These are phyloP conservation scores for Colletotrichum lupini DNA, from an alignment of 2,329 filamentous ascomycete species.

Conservation along the genomic window DNA sequence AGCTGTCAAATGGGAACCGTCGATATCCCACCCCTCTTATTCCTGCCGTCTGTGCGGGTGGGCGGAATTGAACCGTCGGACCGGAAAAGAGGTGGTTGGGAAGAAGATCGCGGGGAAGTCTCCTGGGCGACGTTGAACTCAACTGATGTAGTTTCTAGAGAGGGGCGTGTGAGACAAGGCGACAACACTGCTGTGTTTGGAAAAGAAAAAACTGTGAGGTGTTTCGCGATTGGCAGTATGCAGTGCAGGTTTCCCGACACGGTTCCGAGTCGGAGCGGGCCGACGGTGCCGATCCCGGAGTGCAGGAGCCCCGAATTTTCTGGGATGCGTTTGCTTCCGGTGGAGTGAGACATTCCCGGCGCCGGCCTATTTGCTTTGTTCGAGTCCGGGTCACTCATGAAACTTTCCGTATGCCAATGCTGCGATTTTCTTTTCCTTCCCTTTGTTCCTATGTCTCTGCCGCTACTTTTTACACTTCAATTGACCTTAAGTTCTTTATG, in stretches of 20 bases:
- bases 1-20: neutral
- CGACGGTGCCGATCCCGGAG: conserved; percentile 29
- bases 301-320: neutral
- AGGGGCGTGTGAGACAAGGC: neutral
- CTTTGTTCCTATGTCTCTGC: too few species aligned
- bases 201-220: too few species aligned
- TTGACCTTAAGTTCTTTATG: too few species aligned
- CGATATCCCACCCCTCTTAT: too few species aligned
- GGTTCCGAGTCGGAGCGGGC: conserved; percentile 6
- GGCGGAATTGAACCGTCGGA: too few species aligned
- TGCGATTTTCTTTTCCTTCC: neutral
- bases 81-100: neutral
- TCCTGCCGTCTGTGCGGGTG: neutral
- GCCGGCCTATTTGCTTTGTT: neutral
- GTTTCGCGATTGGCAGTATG: neutral
- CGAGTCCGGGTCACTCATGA: neutral
- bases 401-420: neutral
- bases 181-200: neutral
- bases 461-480: too few species aligned
- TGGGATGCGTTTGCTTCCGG: neutral
- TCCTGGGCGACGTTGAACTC: neutral
- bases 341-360: neutral
- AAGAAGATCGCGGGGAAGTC: neutral
- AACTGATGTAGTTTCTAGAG: neutral
- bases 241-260: neutral